Evolutionary conservation across 1,139 yeast species (phyloP), one percentile per base, ranked within the genome.

Genomic region (Lodderomyces elongisporus): DNA sequence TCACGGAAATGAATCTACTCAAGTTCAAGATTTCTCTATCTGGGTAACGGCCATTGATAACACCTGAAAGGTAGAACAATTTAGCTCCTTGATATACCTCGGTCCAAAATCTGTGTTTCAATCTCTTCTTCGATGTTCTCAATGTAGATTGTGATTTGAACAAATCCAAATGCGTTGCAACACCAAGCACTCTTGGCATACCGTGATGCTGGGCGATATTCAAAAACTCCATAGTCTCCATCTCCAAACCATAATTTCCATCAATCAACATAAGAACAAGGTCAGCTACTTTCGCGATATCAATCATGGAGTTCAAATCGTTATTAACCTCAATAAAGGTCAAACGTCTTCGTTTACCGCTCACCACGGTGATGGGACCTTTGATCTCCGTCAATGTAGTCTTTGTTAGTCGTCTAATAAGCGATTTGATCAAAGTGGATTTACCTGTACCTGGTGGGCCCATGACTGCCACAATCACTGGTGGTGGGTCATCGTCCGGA

Each of bases 401-500:
- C 58, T 93, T 93, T n/a, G 97, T 79, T 58, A 85, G 74, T 56
- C 96, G 66, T 58, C 91, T 73, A 9, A 93, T 88, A 40, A 93
- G 66, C 7, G 96, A 88, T 55, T 87, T 83, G 52, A 93, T 87
- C 51, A 93, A 69, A 1, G 98, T 91, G 14, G 96, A 78, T 55
- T 93, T 93, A 44, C 99, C 99, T 1, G 97, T 91, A 9, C 99
- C 99, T 6, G 96, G 96, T 7, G 99, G 99, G 0, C 99, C 99
- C 13, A 91, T 96, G 5, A 91, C 95, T 0, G 96, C 96, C 24
- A 93, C 87, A 37, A 93, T 80, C 15, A 91, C 83, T 35, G 98
- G 98, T 24, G 98, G 97, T 1, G 98, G 96, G 51, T 83, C 93
- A 49, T 89, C 96, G 37, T 91, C 98, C 0, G 98, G 97, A 0